These are phyloP conservation scores for Monosporozyma unispora DNA, from an alignment of 805 yeast genomes.

Conservation along the genomic window DNA sequence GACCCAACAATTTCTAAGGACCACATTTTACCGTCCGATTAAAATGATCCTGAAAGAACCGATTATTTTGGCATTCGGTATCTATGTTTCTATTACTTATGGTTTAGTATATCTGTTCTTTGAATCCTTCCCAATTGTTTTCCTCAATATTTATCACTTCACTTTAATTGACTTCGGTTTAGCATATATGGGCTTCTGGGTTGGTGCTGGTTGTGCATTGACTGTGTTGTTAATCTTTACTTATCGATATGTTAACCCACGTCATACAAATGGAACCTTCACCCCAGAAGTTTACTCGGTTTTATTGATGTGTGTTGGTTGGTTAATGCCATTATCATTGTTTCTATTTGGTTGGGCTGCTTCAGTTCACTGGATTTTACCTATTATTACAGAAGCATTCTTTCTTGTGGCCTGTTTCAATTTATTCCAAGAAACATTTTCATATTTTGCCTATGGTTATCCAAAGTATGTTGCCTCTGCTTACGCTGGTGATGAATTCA, in stretches of 20 bases:
- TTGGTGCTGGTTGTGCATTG: conserved; percentile 37
- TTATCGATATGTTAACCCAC: conserved; percentile 21
- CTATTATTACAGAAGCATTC: conserved; percentile 36
- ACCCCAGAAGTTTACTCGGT: conserved; percentile 37
- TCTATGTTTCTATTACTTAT: conserved; percentile 44
- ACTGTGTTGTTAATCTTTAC: conserved; percentile 20
- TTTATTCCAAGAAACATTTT: conserved; percentile 43
- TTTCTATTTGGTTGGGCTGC: conserved; percentile 46
- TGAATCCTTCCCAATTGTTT: conserved; percentile 54
- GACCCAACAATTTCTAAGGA: conserved; percentile 14
- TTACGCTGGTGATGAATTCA: conserved; percentile 46
- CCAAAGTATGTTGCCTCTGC: conserved; percentile 46
- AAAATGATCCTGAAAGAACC: conserved; percentile 45
- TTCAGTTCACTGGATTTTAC: conserved; percentile 41
- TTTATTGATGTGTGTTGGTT: conserved; percentile 33
- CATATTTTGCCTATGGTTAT: conserved; percentile 41
- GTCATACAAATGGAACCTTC: conserved; percentile 21
- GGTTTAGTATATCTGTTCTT: conserved; percentile 47
- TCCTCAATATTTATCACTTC: conserved; percentile 36
- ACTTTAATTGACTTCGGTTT: conserved; percentile 39
- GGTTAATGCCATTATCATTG: conserved; percentile 35
- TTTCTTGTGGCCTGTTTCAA: conserved; percentile 35
- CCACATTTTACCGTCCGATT: conserved; percentile 40
- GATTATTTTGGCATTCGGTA: conserved; percentile 41
- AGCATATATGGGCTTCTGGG: conserved; percentile 37